Base-by-base conservation (phyloP, 768 basidiomycete genomes). In the Lepiota brunneoincarnata region DNA sequence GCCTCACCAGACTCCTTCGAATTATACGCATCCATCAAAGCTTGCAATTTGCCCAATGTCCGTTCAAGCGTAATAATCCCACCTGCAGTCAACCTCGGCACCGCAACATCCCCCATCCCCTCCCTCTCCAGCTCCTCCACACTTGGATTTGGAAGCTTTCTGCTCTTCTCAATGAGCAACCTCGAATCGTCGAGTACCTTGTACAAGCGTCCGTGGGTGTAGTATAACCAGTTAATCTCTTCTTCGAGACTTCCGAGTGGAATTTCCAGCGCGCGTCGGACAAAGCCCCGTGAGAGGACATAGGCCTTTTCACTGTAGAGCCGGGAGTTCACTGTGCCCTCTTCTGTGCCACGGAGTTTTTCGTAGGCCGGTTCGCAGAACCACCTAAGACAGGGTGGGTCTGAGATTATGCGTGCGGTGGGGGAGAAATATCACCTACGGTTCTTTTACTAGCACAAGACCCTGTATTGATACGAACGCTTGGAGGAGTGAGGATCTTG, bases 281-380 rank as follows among this genome's bases (percentile, higher is more conserved):
- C 84, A 65, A 96, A 97, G 6, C 87, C 90, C 26, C 93, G 80
- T 10, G 93, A 93, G 37, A 96, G 77, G 36, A 95, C 91, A 61
- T 89, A 95, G 4, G 92, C 93, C 67, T 94, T 94, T 71, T 97
- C 94, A 67, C 79, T 94, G 73, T 97, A 96, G 11, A 96, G 69
- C 40, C 93, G 91, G 63, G 93, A 94, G 62, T 93, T 95, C 49
- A 94, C 83, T 43, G 77, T 87, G 28, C 91, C 94, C 66, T 97
- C 94, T 59, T 88, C 84, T 0, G 94, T 96, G 1, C 93, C 92
- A 58, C 91, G 79, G 38, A 96, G 73, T 64, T 94, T 97, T 64
- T 96, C 94, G 63, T 89, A 97, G 0, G 92, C 92, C 21, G 94
- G 94, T 65, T 98, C 93, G 61, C 90, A 93, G 64, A 86, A 94